A percentile compares a stretch with the other conserved stretches of the same genome.
These are phyloP conservation scores for Nicotiana tabacum DNA, from an alignment of 257 asterid species.

Conservation along the genomic window DNA sequence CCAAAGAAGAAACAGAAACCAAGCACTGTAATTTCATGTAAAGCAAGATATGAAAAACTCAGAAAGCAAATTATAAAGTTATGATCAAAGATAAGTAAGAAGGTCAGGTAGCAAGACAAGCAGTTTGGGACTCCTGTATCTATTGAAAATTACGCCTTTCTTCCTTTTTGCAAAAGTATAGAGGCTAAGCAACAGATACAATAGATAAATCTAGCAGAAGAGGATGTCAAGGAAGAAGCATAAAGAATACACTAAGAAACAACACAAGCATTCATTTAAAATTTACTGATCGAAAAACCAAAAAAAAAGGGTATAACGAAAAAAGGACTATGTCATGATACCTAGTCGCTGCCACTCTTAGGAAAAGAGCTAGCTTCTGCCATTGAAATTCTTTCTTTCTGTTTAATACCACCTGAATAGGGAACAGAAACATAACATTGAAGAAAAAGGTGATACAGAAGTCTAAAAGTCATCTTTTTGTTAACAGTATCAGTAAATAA, in stretches of 20 bases:
- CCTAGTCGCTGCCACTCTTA: conserved; percentile 79
- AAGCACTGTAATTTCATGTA: not conserved
- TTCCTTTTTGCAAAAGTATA: not conserved
- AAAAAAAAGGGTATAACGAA: not conserved
- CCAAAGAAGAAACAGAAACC: not conserved
- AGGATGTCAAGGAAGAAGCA: conserved; percentile 1
- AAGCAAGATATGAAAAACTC: not conserved
- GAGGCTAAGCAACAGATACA: not conserved
- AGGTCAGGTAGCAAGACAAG: not conserved
- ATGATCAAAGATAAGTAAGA: not conserved
- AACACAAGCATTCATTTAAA: not conserved
- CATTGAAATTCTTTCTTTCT: conserved; percentile 82
- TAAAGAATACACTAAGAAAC: not conserved
- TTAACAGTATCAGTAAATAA: not conserved
- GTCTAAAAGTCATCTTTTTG: not conserved
- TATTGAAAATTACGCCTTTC: not conserved
- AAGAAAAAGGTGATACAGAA: not conserved
- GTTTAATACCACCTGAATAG: conserved; percentile 71
- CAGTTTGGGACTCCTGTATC: not conserved
- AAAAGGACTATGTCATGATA: conserved; percentile 11
- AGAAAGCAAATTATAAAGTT: not conserved
- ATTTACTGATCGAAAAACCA: not conserved
- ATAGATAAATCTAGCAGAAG: not conserved
- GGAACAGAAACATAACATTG: conserved; percentile 6
- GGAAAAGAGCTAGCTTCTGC: conserved; percentile 71